Base-by-base conservation (phyloP, 202 grass and related monocot genomes). In the Panicum hallii region DNA sequence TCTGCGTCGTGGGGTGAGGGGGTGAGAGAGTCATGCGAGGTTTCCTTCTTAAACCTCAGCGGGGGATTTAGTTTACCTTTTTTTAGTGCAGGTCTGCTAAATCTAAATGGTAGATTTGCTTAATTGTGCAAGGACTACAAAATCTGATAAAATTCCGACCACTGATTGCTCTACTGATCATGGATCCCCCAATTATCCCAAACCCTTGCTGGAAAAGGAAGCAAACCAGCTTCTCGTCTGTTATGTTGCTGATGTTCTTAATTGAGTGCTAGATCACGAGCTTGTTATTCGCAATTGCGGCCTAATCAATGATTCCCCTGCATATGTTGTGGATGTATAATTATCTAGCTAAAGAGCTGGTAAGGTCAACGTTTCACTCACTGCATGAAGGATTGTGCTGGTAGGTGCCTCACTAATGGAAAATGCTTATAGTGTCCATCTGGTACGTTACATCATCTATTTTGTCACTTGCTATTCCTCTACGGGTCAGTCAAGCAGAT, bases 211-310 rank as follows among this genome's bases (percentile, higher is more conserved):
- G 52, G 50, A 70, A 69, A 77, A 22, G 13, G 74, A 55, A 17
- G 20, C 54, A 48, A 32, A 36, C 22, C 2, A 14, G 28, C 11
- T 28, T 34, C 38, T 2, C 5, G 0, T 55, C 6, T 71, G 23
- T 72, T n/a, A 38, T 16, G n/a, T 15, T 19, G 11, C 17, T 9
- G 5, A 41, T 41, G 28, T 10, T 5, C 15, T n/a, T 26, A 60
- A 40, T 48, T 72, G 43, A 19, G 11, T 67, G 49, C 61, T 58
- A 58, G 20, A 82, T 82, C 62, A 69, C 67, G 19, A 61, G 17
- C 16, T 41, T 30, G 0, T 32, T 61, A 15, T 44, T 38, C 7
- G 5, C 10, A 70, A 43, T 70, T 61, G 7, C 15, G 4, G 32
- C 6, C 30, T 60, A 11, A 12, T 44, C 2, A 42, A 63, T 67